Evolutionary conservation across 192 early-diverging fungal genomes (phyloP).

Genomic region (Martensiomyces pterosporus): DNA sequence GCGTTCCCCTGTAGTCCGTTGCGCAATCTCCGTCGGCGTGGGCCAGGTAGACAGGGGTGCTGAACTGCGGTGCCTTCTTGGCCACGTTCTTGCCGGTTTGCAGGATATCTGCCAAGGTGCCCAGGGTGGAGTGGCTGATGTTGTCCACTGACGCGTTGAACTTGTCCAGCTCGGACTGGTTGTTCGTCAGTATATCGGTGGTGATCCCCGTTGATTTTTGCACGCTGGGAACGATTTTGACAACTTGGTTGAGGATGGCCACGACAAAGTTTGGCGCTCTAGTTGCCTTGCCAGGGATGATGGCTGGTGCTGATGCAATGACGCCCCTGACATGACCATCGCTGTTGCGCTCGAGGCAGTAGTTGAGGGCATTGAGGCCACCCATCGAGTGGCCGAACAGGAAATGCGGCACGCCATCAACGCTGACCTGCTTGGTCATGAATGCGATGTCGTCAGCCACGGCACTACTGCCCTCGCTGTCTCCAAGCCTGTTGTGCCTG

Average conservation of each 20-base stretch:
- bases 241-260: constrained; percentile 21
- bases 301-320: constrained; percentile 31
- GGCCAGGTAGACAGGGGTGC: constrained; percentile 34
- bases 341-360: constrained; percentile 14
- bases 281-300: constrained; percentile 29
- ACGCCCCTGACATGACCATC: constrained; percentile 29
- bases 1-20: constrained; percentile 31
- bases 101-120: constrained; percentile 30
- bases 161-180: constrained; percentile 26
- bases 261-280: constrained; percentile 22
- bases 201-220: constrained; percentile 31
- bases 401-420: constrained; percentile 50
- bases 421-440: constrained; percentile 23
- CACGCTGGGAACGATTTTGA: constrained; percentile 26
- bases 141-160: constrained; percentile 26
- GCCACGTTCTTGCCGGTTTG: constrained; percentile 19
- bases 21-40: constrained; percentile 47
- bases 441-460: constrained; percentile 44
- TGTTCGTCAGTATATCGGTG: constrained; percentile 40
- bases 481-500: constrained; percentile 33
- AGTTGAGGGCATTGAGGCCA: constrained; percentile 38
- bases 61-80: constrained; percentile 15
- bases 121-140: constrained; percentile 29
- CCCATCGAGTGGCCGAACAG: constrained; percentile 60
- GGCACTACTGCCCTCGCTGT: constrained; percentile 41